A percentile compares a stretch with the other conserved stretches of the same genome.
Evolutionary conservation across 2,329 filamentous ascomycete species (phyloP).

Genomic region (Aspergillus niger): DNA sequence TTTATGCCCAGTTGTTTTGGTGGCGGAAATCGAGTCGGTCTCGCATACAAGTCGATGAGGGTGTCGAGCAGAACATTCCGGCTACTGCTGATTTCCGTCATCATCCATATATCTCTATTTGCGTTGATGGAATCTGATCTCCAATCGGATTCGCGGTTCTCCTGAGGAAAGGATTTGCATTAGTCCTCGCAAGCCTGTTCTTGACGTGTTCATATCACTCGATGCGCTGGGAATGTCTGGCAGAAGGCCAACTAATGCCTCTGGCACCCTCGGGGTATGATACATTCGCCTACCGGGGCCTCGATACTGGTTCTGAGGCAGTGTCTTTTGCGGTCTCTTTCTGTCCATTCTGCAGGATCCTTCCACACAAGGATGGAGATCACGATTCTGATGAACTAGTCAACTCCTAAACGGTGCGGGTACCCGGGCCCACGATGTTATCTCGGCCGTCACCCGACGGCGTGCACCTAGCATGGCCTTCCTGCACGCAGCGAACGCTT

Average conservation of each 20-base stretch:
- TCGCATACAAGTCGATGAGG: not conserved
- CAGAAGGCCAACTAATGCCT: slow-evolving; percentile 63
- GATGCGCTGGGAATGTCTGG: slow-evolving; percentile 94
- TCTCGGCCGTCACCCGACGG: slow-evolving; percentile 69
- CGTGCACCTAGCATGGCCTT: slow-evolving; percentile 81
- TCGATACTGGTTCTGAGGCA: slow-evolving; percentile 88
- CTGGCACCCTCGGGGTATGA: too few relatives aligned
- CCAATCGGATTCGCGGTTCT: too few relatives aligned
- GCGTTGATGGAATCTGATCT: too few relatives aligned
- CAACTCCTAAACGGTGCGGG: slow-evolving; percentile 55
- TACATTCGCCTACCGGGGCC: slow-evolving; percentile 72
- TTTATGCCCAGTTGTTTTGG: not conserved
- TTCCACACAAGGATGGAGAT: not conserved
- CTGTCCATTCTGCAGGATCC: too few relatives aligned
- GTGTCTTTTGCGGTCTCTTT: slow-evolving; percentile 84
- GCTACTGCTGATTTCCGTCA: too few relatives aligned
- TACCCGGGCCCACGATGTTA: slow-evolving; percentile 66
- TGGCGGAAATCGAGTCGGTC: not conserved
- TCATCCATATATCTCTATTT: too few relatives aligned
- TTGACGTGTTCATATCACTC: slow-evolving; percentile 75
- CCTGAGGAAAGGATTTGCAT: too few relatives aligned
- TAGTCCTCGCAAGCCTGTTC: slow-evolving; percentile 35
- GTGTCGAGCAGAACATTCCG: too few relatives aligned
- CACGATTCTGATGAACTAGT: slow-evolving; percentile 47
- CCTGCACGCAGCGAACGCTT: slow-evolving; percentile 77